A percentile compares a stretch with the other conserved stretches of the same genome.
Evolutionary conservation across 192 early-diverging fungal species (phyloP).

Genomic region (Borealophlyctis nickersoniae): DNA sequence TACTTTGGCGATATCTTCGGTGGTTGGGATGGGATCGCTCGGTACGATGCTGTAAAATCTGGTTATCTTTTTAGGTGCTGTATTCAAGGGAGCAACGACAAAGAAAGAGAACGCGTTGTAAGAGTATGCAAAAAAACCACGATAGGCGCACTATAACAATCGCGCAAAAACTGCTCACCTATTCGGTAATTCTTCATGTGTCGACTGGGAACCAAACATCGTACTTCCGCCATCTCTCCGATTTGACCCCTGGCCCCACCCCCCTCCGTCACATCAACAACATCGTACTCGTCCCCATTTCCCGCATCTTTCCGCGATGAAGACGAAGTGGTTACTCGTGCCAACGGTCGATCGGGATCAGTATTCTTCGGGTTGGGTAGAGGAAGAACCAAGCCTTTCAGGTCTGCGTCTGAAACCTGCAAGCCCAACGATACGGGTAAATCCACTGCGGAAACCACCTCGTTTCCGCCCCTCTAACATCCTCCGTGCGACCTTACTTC

Average conservation of each 20-base stretch:
- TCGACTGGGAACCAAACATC: neutral
- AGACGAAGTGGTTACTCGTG: neutral
- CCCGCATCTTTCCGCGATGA: neutral
- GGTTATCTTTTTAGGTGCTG: neutral
- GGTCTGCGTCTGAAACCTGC: neutral
- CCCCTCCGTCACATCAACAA: neutral
- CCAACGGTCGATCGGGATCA: neutral
- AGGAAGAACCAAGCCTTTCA: neutral
- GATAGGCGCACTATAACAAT: no score
- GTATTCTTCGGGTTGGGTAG: neutral
- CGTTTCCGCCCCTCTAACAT: no score
- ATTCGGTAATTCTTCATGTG: neutral
- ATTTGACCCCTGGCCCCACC: neutral
- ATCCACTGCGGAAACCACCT: no score
- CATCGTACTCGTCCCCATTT: neutral
- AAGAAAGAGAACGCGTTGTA: neutral
- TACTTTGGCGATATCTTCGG: neutral
- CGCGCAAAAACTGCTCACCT: no score
- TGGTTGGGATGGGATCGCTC: neutral
- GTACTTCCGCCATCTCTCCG: neutral
- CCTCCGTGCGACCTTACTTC: neutral
- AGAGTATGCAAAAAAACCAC: neutral
- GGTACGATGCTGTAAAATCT: neutral
- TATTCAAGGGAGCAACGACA: neutral
- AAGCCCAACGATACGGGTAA: neutral